These are phyloP conservation scores for Yamadazyma diospyri DNA, from an alignment of 1,139 yeast species.

Conservation along the genomic window DNA sequence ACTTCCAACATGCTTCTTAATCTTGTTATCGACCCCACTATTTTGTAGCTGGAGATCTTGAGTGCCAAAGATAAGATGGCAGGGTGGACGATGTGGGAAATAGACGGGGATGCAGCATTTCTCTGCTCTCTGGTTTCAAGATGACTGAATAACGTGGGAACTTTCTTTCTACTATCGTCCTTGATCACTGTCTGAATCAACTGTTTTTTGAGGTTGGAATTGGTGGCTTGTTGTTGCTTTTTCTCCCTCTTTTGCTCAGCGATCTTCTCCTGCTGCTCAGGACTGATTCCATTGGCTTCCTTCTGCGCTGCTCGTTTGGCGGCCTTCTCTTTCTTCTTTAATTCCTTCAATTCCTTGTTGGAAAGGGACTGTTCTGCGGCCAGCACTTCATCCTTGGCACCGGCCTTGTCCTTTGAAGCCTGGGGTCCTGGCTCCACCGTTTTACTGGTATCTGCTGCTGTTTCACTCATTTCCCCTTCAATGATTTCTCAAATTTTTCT, in stretches of 20 bases:
- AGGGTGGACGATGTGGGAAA: slow-evolving; percentile 81
- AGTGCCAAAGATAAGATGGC: slow-evolving; percentile 74
- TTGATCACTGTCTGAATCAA: slow-evolving; percentile 52
- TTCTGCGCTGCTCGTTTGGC: slow-evolving; percentile 78
- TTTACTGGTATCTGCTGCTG: no score
- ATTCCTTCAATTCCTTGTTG: slow-evolving; percentile 82
- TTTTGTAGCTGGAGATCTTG: slow-evolving; percentile 75
- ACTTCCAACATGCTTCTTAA: slow-evolving; percentile 83
- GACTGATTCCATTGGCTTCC: slow-evolving; percentile 48
- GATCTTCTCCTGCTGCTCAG: slow-evolving; percentile 38
- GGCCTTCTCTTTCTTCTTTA: slow-evolving; percentile 85
- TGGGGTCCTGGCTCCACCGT: neutral
- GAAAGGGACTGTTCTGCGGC: slow-evolving; percentile 35
- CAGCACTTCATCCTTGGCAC: neutral
- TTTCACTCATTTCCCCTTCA: slow-evolving; percentile 2
- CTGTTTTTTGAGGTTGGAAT: slow-evolving; percentile 53
- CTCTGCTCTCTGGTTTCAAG: slow-evolving; percentile 80
- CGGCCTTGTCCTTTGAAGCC: neutral
- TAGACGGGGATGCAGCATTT: slow-evolving; percentile 59
- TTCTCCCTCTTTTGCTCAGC: slow-evolving; percentile 43
- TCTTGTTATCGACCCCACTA: slow-evolving; percentile 88
- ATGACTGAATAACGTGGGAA: slow-evolving; percentile 77
- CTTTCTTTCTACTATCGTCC: slow-evolving; percentile 35
- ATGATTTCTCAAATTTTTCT: slow-evolving; percentile 4
- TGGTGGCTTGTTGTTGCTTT: slow-evolving; percentile 35